Conservation (phyloP, 2,329 filamentous ascomycete species). For the Arachnomyces sp. region DNA sequence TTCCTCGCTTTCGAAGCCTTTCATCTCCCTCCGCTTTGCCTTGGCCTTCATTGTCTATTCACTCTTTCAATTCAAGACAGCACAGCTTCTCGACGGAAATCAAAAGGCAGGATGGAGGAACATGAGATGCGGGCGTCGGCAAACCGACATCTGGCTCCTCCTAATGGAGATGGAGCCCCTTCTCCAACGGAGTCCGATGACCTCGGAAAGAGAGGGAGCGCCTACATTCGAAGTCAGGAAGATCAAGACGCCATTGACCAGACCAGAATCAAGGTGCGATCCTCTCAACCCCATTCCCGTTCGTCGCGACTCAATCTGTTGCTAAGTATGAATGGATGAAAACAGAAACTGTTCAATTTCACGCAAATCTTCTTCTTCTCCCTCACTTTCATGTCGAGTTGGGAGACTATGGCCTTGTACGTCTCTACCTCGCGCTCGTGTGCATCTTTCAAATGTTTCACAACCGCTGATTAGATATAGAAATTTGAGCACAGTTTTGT, state of each 20-base stretch:
- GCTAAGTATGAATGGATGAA: neutral
- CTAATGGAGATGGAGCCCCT: too few species aligned
- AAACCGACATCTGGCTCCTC: too few species aligned
- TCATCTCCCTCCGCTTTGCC: too few species aligned
- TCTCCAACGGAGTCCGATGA: too few species aligned
- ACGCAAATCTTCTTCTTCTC: constrained; percentile 22
- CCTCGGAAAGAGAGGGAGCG: too few species aligned
- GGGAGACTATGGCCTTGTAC: constrained; percentile 19
- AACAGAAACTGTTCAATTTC: constrained; percentile 20
- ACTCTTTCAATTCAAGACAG: too few species aligned
- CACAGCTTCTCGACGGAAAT: too few species aligned
- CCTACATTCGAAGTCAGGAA: too few species aligned
- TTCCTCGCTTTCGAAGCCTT: too few species aligned
- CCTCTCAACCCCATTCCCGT: neutral
- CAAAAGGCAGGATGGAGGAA: too few species aligned
- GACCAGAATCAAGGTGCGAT: constrained; percentile 10
- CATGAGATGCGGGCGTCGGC: too few species aligned
- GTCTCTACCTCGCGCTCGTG: constrained; percentile 1
- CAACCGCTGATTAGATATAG: constrained; percentile 1
- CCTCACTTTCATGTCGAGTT: constrained; percentile 20
- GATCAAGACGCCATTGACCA: constrained; percentile 1
- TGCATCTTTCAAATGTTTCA: neutral
- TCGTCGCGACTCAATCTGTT: neutral
- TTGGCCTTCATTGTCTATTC: too few species aligned
- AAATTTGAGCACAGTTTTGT: constrained; percentile 28